These are phyloP conservation scores for Tilletiopsis washingtonensis DNA, from an alignment of 1,284 basidiomycete genomes.

Conservation along the genomic window DNA sequence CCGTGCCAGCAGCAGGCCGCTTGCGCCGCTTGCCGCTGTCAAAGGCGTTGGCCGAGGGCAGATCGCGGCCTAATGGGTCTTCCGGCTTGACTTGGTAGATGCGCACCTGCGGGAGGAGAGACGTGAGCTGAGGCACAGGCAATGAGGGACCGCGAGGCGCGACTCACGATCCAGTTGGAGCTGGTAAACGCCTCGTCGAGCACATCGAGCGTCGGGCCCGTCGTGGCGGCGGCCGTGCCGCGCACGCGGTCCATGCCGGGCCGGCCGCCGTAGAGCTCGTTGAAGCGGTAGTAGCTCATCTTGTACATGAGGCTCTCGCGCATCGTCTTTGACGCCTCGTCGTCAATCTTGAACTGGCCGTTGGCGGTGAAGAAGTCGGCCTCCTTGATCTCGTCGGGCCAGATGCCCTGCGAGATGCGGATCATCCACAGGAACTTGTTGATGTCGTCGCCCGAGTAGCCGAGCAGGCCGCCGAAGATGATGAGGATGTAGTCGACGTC, in stretches of 20 bases:
- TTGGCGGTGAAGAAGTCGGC: slow-evolving; percentile 84
- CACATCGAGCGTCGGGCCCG: slow-evolving; percentile 32
- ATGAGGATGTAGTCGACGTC: slow-evolving; percentile 96
- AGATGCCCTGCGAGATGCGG: slow-evolving; percentile 92
- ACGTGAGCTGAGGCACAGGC: background rate
- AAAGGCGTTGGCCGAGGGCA: slow-evolving; percentile 65
- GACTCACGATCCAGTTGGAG: slow-evolving; percentile 44
- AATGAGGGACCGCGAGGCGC: slow-evolving; percentile 5
- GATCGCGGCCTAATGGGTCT: slow-evolving; percentile 76
- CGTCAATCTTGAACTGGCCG: slow-evolving; percentile 91
- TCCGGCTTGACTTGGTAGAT: slow-evolving; percentile 96
- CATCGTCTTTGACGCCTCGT: slow-evolving; percentile 80
- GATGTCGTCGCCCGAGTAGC: slow-evolving; percentile 97
- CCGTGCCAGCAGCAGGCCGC: too few relatives aligned
- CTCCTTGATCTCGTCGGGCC: slow-evolving; percentile 97
- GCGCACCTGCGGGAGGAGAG: slow-evolving; percentile 56
- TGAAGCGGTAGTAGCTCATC: slow-evolving; percentile 46
- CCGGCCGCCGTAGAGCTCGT: slow-evolving; percentile 49
- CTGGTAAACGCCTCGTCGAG: slow-evolving; percentile 46
- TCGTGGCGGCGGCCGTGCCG: slow-evolving; percentile 20
- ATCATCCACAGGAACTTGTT: slow-evolving; percentile 91
- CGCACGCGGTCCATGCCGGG: slow-evolving; percentile 39
- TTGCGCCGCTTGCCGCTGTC: slow-evolving; percentile 59
- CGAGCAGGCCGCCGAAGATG: slow-evolving; percentile 93
- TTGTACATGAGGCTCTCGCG: slow-evolving; percentile 77